Base-by-base conservation (phyloP, 345 rosid species). In the Psidium friedrichsthalianum region DNA sequence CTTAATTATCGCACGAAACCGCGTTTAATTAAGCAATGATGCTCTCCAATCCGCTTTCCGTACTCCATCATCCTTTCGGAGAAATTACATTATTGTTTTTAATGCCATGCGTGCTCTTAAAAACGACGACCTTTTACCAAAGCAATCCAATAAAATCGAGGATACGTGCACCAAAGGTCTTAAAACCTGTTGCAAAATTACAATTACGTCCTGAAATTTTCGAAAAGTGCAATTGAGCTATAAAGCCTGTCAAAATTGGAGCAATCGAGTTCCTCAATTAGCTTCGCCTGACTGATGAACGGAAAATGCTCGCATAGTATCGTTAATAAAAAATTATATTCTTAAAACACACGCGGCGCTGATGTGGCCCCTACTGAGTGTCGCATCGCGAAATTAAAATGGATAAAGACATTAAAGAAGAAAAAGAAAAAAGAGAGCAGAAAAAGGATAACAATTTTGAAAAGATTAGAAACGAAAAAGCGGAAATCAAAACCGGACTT, bases 181-280 rank as follows among this genome's bases (percentile, higher is more conserved):
- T 2, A 8, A 36, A 32, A 36, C 2, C 0, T 1, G 13, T 9
- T 1, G 2, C 5, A 12, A 36, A 18, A 69, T 13, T 69, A 12
- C 13, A 18, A 18, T 69, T 1, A 4, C 18, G 1, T 36, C 20
- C 1, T 32, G 8, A 69, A 32, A 18, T 11, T 32, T 4, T 69
- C 0, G 0, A 69, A 36, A 69, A 4, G 14, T 4, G 47, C 13
- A 0, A 1, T 18, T 36, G 40, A 0, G 15, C 29, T 64, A 15
- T 29, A 44, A 27, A 18, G 5, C 42, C 8, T 29, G 8, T 61
- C 40, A 29, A 20, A 21, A 21, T 55, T 21, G 22, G 11, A 29
- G 42, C 11, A 15, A 3, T 3, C 11, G 8, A 64, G 11, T 29
- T 69, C 6, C 6, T 32, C 21, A 0, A 5, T 32, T 32, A 32